Percentiles rank a stretch among this genome's conserved stretches.
These are phyloP conservation scores for Cerioporus squamosus DNA, from an alignment of 1,284 basidiomycete species.

Conservation along the genomic window DNA sequence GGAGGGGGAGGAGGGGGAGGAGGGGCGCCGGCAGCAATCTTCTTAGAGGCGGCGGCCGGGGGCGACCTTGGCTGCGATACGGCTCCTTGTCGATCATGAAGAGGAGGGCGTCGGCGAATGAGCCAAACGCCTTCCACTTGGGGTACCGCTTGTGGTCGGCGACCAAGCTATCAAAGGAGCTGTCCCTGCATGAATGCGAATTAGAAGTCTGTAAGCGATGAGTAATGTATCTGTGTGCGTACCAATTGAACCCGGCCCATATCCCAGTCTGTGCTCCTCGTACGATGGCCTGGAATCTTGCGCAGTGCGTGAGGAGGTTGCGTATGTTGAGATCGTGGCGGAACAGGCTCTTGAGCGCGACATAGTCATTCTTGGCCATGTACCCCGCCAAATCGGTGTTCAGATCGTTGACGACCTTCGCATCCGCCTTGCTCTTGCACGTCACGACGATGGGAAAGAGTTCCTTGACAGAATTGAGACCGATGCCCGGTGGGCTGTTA, in stretches of 20 bases:
- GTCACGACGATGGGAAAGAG: constrained; percentile 3
- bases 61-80: neutral
- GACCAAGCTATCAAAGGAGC: too few relatives aligned
- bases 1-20: too few relatives aligned
- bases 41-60: neutral
- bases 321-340: too few relatives aligned
- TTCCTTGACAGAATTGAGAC: neutral
- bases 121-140: neutral
- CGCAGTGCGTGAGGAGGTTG: neutral
- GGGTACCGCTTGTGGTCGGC: neutral
- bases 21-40: neutral
- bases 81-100: constrained; percentile 5
- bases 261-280: neutral
- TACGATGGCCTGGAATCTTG: neutral
- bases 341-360: neutral
- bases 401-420: neutral
- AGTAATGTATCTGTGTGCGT: too few relatives aligned
- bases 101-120: neutral
- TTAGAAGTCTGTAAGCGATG: constrained; percentile 25
- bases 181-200: constrained; percentile 47
- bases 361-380: neutral
- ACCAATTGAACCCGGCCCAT: neutral
- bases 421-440: neutral
- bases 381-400: neutral
- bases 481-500: neutral